These are phyloP conservation scores for Neopestalotiopsis sp. DNA, from an alignment of 2,329 filamentous ascomycete genomes.

Conservation along the genomic window DNA sequence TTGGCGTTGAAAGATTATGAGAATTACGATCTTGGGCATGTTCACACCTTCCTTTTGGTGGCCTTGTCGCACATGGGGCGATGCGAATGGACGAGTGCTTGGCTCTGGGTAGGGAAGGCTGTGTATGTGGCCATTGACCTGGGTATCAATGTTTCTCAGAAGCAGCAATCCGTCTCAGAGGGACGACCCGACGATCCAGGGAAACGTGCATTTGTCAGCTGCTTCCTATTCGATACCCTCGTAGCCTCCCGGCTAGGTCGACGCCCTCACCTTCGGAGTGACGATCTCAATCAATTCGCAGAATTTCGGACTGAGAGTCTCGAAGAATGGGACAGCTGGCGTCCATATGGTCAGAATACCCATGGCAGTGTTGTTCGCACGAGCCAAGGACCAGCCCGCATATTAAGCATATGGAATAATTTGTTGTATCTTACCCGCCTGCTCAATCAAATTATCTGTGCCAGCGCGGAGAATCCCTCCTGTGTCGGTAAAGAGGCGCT, in stretches of 20 bases:
- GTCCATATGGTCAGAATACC: not conserved
- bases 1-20: not conserved
- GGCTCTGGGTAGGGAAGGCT: constrained; percentile 4
- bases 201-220: not conserved
- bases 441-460: not conserved
- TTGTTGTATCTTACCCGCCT: not conserved
- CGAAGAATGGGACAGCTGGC: constrained; percentile 12
- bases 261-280: not conserved
- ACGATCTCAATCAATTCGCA: not conserved
- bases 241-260: constrained; percentile 4
- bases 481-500: not conserved
- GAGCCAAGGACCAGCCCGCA: not conserved
- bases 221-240: constrained; percentile 10
- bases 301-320: not conserved
- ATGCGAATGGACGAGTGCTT: not conserved
- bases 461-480: not conserved
- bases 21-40: not conserved
- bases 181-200: not conserved
- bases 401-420: not conserved
- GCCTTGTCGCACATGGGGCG: not conserved
- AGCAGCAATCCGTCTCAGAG: not conserved
- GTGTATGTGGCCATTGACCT: constrained; percentile 7
- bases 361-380: not conserved
- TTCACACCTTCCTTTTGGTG: constrained; percentile 1
- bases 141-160: not conserved